Percentiles rank a stretch among this genome's conserved stretches.
These are phyloP conservation scores for Agrostemma githago DNA, from an alignment of 148 eudicot genomes.

Conservation along the genomic window DNA sequence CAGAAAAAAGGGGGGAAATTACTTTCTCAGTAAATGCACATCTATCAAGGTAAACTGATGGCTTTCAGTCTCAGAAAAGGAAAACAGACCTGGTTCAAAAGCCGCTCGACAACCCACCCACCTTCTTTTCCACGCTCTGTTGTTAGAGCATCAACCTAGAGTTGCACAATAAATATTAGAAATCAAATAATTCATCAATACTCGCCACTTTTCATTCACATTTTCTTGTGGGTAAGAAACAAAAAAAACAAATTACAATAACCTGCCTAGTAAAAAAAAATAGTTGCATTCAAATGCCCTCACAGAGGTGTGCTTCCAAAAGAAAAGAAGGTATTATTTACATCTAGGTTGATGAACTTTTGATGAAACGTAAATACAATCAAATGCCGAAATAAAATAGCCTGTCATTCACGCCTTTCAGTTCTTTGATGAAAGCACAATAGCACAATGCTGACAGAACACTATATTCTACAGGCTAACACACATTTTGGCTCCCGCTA, in stretches of 20 bases:
- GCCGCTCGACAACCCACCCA: conserved; percentile 69
- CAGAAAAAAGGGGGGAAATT: conserved; percentile 1
- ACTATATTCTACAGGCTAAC: no score
- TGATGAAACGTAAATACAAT: no score
- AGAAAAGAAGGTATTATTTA: not conserved
- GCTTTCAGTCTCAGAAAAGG: not conserved
- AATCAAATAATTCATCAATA: not conserved
- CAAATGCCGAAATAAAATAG: no score
- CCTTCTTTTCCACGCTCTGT: conserved; percentile 76
- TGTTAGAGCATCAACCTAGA: conserved; percentile 80
- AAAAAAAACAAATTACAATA: no score
- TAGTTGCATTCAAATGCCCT: not conserved
- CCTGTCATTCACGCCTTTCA: not conserved
- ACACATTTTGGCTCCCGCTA: not conserved
- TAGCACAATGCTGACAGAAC: not conserved
- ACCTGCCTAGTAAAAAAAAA: not conserved
- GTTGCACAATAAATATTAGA: conserved; percentile 6
- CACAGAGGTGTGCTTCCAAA: not conserved
- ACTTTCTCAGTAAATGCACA: conserved; percentile 16
- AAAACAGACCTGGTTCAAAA: conserved; percentile 64
- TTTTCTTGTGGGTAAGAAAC: not conserved
- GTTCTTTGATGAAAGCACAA: not conserved
- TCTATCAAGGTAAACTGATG: not conserved
- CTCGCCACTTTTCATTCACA: not conserved
- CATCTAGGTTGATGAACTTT: no score